Percentiles rank a stretch among this genome's conserved stretches.
phyloP scores from a whole-genome alignment of 176 grass and related monocot genomes.

The Ensete glaucum region DNA sequence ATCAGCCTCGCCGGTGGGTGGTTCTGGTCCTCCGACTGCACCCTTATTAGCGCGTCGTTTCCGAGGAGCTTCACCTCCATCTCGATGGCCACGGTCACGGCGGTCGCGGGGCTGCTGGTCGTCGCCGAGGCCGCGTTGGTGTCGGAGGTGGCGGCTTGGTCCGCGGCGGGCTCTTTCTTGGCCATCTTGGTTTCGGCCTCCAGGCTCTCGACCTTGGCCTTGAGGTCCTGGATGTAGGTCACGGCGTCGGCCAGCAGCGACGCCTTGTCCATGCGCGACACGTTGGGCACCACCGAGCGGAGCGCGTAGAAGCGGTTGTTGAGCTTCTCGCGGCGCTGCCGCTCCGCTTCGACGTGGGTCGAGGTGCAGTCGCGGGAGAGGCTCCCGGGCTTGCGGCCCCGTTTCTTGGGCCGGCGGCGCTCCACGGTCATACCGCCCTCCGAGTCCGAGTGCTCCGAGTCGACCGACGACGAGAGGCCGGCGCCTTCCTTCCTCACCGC shows the following conservation, averaged over 20 bases:
- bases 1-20: constrained; percentile 54
- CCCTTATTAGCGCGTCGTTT: constrained; percentile 20
- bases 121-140: neutral
- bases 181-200: neutral
- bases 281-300: neutral
- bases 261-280: constrained; percentile 1
- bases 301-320: constrained; percentile 11
- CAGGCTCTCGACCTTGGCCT: neutral
- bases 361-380: neutral
- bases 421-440: neutral
- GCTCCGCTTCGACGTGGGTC: constrained; percentile 4
- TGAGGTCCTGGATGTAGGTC: neutral
- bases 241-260: constrained; percentile 3
- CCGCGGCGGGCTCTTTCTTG: neutral
- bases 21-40: constrained; percentile 26
- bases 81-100: neutral
- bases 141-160: neutral
- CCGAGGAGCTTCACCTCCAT: constrained; percentile 34
- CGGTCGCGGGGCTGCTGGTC: constrained; percentile 10
- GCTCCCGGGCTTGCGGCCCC: neutral
- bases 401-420: neutral
- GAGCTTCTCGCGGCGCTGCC: constrained; percentile 5
- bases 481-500: neutral
- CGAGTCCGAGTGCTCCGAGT: constrained; percentile 24
- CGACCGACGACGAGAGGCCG: constrained; percentile 13